Conservation (phyloP, 805 yeast species). For the Ogataea thermomethanolica region DNA sequence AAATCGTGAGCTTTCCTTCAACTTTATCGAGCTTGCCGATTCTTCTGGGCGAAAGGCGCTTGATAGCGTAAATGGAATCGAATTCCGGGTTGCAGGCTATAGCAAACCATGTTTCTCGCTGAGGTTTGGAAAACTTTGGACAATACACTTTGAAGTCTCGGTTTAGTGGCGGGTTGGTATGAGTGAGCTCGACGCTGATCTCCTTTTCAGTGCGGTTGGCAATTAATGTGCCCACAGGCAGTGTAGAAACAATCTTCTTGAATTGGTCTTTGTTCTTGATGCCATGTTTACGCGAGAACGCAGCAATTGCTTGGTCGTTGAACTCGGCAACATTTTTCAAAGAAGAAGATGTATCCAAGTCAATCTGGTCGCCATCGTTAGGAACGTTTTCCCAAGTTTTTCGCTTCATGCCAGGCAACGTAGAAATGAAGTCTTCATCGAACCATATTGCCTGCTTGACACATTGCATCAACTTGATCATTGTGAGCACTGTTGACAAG, state of each 20-base stretch:
- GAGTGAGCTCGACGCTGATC: conserved; percentile 47
- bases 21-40: conserved; percentile 35
- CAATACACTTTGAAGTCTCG: conserved; percentile 66
- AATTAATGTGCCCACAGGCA: conserved; percentile 56
- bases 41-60: conserved; percentile 66
- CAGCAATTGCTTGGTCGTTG: conserved; percentile 33
- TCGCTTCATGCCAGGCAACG: conserved; percentile 47
- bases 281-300: conserved; percentile 37
- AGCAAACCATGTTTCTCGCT: conserved; percentile 91
- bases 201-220: conserved; percentile 34
- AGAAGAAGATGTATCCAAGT: conserved; percentile 13
- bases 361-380: conserved; percentile 1
- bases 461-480: conserved; percentile 75
- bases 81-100: conserved; percentile 49
- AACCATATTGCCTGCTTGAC: conserved; percentile 87
- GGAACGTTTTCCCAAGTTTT: conserved; percentile 15
- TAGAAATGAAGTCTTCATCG: conserved; percentile 65
- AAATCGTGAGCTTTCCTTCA: background rate
- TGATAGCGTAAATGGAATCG: conserved; percentile 59
- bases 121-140: conserved; percentile 84
- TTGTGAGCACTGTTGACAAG: conserved; percentile 53
- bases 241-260: conserved; percentile 44
- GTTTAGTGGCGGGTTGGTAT: conserved; percentile 47
- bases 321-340: conserved; percentile 44
- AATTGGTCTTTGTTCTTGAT: conserved; percentile 50